Evolutionary conservation across 83 land plant genomes (phyloP).

Genomic region (Diphasiastrum complanatum): DNA sequence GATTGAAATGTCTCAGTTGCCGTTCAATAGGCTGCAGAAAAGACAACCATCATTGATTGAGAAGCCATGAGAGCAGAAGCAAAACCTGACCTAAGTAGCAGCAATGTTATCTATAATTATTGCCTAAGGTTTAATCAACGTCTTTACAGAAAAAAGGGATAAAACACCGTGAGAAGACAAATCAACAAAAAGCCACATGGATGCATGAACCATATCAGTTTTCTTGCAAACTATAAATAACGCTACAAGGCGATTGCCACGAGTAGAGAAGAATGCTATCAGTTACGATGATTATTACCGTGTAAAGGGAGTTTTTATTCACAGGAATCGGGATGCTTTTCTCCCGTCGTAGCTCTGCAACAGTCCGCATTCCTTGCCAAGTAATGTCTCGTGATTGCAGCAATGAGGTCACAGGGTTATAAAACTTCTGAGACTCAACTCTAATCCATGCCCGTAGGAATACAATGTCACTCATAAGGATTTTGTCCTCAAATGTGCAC

Average conservation of each 20-base stretch:
- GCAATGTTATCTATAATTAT: no score
- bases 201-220: no score
- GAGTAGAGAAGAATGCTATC: no score
- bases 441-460: slow-evolving; percentile 85
- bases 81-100: no score
- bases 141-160: no score
- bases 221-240: no score
- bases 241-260: no score
- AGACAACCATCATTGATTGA: slow-evolving; percentile 2
- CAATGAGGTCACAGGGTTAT: slow-evolving; percentile 70
- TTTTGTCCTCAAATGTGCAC: slow-evolving; percentile 96
- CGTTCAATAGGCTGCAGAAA: slow-evolving; percentile 67
- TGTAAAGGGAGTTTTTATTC: slow-evolving; percentile 81
- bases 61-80: background rate
- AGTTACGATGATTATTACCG: no score
- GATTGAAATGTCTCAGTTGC: slow-evolving; percentile 69
- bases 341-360: slow-evolving; percentile 70
- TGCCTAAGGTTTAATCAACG: no score
- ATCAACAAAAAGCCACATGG: no score
- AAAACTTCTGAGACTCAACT: slow-evolving; percentile 77
- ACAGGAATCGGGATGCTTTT: slow-evolving; percentile 61
- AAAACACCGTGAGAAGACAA: no score
- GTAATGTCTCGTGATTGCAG: slow-evolving; percentile 66
- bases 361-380: slow-evolving; percentile 94
- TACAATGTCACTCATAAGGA: slow-evolving; percentile 88